phyloP scores from a whole-genome alignment of 2,329 filamentous ascomycete species.

The Alternaria metachromatica region DNA sequence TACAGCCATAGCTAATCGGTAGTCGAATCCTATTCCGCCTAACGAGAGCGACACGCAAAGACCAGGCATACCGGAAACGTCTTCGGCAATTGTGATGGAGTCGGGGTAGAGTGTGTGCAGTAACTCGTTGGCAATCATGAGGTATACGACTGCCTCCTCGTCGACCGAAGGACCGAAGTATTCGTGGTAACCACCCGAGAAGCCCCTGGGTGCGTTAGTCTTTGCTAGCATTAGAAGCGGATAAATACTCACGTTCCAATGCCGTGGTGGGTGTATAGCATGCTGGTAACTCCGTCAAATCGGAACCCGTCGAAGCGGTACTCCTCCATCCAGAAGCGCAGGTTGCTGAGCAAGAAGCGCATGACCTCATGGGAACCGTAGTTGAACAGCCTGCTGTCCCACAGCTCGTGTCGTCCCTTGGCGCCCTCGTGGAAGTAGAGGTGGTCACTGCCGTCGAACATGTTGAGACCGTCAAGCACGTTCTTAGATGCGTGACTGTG shows the following conservation, averaged over 20 bases:
- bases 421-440: slow-evolving; percentile 91
- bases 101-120: slow-evolving; percentile 88
- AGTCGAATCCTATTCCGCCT: slow-evolving; percentile 95
- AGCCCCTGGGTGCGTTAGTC: slow-evolving; percentile 68
- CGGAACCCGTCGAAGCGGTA: slow-evolving; percentile 96
- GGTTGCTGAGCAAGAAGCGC: slow-evolving; percentile 92
- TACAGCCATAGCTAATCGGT: slow-evolving; percentile 95
- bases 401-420: slow-evolving; percentile 87
- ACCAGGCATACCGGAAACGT: slow-evolving; percentile 99
- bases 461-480: slow-evolving; percentile 90
- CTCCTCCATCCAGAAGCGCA: slow-evolving; percentile 99
- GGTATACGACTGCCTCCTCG: slow-evolving; percentile 90
- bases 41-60: slow-evolving; percentile 84
- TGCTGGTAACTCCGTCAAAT: slow-evolving; percentile 97
- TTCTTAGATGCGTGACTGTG: slow-evolving; percentile 99
- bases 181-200: slow-evolving; percentile 97
- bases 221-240: not conserved
- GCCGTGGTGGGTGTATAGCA: slow-evolving; percentile 95
- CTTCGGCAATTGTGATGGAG: slow-evolving; percentile 90
- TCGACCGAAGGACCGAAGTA: slow-evolving; percentile 92
- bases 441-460: slow-evolving; percentile 94
- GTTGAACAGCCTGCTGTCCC: slow-evolving; percentile 97
- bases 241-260: slow-evolving; percentile 81
- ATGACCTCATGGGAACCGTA: slow-evolving; percentile 94
- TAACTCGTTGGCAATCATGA: slow-evolving; percentile 97